These are phyloP conservation scores for Ceratobasidium sp. DNA, from an alignment of 1,284 basidiomycete species.

Conservation along the genomic window DNA sequence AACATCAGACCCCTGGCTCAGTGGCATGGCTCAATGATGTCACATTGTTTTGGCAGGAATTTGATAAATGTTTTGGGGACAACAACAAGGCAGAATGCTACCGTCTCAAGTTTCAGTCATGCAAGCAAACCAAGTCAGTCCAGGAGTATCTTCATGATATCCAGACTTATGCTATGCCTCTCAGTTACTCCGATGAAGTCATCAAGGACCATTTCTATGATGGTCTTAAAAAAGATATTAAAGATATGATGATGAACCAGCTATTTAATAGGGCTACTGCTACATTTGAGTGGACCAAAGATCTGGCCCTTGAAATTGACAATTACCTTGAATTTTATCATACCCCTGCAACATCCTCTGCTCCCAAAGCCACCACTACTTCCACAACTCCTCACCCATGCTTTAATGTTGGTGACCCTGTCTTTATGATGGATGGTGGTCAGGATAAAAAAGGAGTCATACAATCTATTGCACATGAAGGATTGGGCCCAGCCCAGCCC, in stretches of 20 bases:
- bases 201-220: constrained; percentile 6
- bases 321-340: too few species aligned
- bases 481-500: too few species aligned
- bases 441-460: too few species aligned
- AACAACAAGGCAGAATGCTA: not conserved
- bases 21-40: constrained; percentile 1
- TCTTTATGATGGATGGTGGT: too few species aligned
- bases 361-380: too few species aligned
- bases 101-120: not conserved
- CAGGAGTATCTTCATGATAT: constrained; percentile 1
- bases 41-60: constrained; percentile 1
- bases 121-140: constrained; percentile 2
- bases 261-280: too few species aligned
- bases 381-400: too few species aligned
- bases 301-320: too few species aligned
- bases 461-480: too few species aligned
- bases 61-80: not conserved
- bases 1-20: not conserved
- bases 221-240: not conserved
- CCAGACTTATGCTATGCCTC: not conserved
- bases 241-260: not conserved
- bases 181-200: not conserved
- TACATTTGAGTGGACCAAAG: too few species aligned
- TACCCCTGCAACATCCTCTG: too few species aligned
- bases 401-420: too few species aligned